Evolutionary conservation across 1,284 basidiomycete species (phyloP).

Genomic region (Testicularia cyperi): DNA sequence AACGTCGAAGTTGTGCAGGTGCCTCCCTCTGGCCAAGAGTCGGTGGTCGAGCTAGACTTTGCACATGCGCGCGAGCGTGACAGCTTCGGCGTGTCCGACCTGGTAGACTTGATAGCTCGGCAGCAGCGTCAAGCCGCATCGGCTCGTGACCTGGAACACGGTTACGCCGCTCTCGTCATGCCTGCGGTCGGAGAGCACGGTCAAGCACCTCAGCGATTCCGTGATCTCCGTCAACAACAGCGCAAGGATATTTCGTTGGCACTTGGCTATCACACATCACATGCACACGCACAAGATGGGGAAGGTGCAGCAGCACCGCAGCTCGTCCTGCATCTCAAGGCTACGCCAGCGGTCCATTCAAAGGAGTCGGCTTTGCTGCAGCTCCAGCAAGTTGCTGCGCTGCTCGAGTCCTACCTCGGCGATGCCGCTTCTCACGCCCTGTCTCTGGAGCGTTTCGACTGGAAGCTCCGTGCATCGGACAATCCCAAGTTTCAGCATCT

Average conservation of each 20-base stretch:
- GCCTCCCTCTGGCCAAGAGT: constrained; percentile 2
- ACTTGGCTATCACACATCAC: constrained; percentile 8
- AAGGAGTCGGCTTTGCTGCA: constrained; percentile 35
- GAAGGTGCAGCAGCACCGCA: too few species aligned
- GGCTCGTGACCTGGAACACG: constrained; percentile 7
- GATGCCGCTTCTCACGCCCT: constrained; percentile 24
- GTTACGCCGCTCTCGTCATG: constrained; percentile 25
- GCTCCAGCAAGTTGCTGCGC: constrained; percentile 31
- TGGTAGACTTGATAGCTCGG: background rate
- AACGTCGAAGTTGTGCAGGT: constrained; percentile 23
- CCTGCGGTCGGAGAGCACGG: too few species aligned
- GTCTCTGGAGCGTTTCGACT: constrained; percentile 24
- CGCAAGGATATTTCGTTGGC: constrained; percentile 18
- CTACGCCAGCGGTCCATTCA: constrained; percentile 36
- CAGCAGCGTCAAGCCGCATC: background rate
- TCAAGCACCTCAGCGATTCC: background rate
- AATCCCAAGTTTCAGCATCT: constrained; percentile 29
- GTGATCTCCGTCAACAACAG: background rate
- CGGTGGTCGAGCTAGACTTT: constrained; percentile 30
- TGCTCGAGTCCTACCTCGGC: constrained; percentile 23
- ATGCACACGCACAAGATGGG: too few species aligned
- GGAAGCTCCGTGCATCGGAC: constrained; percentile 35
- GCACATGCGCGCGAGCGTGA: constrained; percentile 9
- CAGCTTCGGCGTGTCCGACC: constrained; percentile 3
- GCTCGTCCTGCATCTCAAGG: constrained; percentile 24